Conservation (phyloP, 371 early-diverging fungal species). For the Rhizopus arrhizus region DNA sequence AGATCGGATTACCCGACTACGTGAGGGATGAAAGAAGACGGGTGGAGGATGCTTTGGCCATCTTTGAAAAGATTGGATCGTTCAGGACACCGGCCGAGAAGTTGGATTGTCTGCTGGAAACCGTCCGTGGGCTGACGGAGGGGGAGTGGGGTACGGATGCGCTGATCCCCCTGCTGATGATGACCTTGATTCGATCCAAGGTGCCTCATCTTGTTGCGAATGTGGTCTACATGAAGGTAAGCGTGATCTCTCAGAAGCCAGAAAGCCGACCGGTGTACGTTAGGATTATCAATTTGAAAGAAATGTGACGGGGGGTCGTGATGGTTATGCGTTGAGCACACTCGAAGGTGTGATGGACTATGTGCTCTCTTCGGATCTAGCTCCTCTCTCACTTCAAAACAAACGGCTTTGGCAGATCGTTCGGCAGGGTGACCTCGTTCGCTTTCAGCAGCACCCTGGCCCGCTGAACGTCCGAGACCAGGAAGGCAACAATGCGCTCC, state of each 20-base stretch:
- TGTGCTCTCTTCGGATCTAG: conserved; percentile 34
- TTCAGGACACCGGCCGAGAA: conserved; percentile 59
- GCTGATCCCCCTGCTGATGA: conserved; percentile 52
- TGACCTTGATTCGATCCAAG: conserved; percentile 54
- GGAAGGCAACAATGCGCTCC: conserved; percentile 49
- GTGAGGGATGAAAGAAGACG: conserved; percentile 33
- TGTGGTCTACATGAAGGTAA: conserved; percentile 55
- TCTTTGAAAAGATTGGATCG: conserved; percentile 54
- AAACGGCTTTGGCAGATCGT: conserved; percentile 47
- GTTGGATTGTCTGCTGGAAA: conserved; percentile 46
- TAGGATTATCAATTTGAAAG: conserved; percentile 51
- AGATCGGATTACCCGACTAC: conserved; percentile 48
- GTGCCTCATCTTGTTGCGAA: conserved; percentile 58
- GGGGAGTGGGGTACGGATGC: conserved; percentile 38
- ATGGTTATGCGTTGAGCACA: conserved; percentile 60
- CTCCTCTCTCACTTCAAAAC: conserved; percentile 36
- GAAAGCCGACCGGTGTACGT: too few species aligned
- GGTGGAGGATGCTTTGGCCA: conserved; percentile 43
- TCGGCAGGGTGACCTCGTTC: conserved; percentile 13
- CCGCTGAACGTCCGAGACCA: conserved; percentile 32
- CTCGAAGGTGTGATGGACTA: conserved; percentile 58
- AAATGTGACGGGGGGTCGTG: conserved; percentile 45
- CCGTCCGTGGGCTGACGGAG: conserved; percentile 34
- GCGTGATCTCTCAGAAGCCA: conserved; percentile 9
- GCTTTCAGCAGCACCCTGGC: conserved; percentile 3